Percentiles rank a stretch among this genome's conserved stretches.
These are phyloP conservation scores for Fusarium aywerte DNA, from an alignment of 2,329 filamentous ascomycete species.

Conservation along the genomic window DNA sequence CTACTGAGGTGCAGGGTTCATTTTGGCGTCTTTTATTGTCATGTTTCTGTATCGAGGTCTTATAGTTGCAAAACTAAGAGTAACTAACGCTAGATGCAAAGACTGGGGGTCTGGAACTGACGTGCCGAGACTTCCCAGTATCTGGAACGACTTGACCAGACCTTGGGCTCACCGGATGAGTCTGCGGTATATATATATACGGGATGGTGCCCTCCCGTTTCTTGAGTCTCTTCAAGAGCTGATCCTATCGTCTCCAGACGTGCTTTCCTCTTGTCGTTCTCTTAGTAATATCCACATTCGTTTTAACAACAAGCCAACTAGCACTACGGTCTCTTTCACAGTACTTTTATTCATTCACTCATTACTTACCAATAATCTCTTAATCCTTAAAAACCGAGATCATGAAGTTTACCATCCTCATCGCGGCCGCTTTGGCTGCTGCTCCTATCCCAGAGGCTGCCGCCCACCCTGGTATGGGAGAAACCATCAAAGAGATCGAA, in stretches of 20 bases:
- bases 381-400: constrained; percentile 1
- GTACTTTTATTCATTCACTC: constrained; percentile 4
- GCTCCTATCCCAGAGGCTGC: constrained; percentile 28
- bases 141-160: background rate
- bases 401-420: constrained; percentile 45
- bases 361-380: background rate
- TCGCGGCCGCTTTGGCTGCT: constrained; percentile 38
- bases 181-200: constrained; percentile 13
- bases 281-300: constrained; percentile 21
- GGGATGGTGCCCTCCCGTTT: background rate
- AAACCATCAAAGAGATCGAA: constrained; percentile 40
- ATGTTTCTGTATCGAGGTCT: constrained; percentile 6
- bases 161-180: background rate
- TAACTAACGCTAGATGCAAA: constrained; percentile 5
- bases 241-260: constrained; percentile 4
- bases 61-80: constrained; percentile 5
- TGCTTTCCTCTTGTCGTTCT: constrained; percentile 21
- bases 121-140: constrained; percentile 35
- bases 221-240: background rate
- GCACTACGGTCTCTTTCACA: constrained; percentile 5
- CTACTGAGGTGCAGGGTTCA: constrained; percentile 12
- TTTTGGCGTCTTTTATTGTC: constrained; percentile 3
- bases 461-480: constrained; percentile 41
- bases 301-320: constrained; percentile 2
- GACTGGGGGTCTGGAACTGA: constrained; percentile 27